These are phyloP conservation scores for Akanthomyces uredinophilus DNA, from an alignment of 2,329 filamentous ascomycete species.

Conservation along the genomic window DNA sequence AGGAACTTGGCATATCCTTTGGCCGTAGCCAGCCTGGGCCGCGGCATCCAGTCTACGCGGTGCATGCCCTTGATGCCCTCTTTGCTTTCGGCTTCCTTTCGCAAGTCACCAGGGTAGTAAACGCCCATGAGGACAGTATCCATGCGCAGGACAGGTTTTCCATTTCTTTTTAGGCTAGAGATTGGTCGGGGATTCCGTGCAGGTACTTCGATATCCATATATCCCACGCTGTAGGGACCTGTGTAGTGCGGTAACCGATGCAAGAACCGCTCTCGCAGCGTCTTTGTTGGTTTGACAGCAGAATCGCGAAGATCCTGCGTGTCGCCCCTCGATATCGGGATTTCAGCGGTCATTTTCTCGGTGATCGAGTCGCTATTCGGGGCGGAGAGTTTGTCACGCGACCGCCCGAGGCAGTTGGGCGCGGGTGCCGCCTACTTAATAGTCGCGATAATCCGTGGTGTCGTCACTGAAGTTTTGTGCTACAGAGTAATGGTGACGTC, in stretches of 20 bases:
- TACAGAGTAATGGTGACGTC: conserved; percentile 7
- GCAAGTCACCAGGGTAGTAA: conserved; percentile 56
- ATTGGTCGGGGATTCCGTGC: conserved; percentile 36
- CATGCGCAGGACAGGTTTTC: conserved; percentile 35
- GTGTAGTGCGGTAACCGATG: conserved; percentile 54
- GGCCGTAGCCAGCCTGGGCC: conserved; percentile 50
- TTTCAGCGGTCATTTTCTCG: not conserved
- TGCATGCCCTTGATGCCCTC: conserved; percentile 39
- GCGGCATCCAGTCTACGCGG: conserved; percentile 57
- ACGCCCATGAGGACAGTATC: conserved; percentile 58
- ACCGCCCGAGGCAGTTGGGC: not conserved
- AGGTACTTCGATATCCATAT: conserved; percentile 62
- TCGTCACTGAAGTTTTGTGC: not conserved
- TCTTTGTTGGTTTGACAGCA: conserved; percentile 25
- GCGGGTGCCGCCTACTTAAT: conserved; percentile 1
- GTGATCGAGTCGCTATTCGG: not conserved
- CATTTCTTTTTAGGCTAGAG: conserved; percentile 36
- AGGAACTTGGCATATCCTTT: conserved; percentile 60
- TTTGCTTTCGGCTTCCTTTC: conserved; percentile 17
- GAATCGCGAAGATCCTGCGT: conserved; percentile 15
- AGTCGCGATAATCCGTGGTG: not conserved
- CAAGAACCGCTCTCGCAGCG: conserved; percentile 34
- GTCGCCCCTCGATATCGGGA: not conserved
- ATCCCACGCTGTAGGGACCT: conserved; percentile 64
- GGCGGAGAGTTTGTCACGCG: not conserved